Percentiles rank a stretch among this genome's conserved stretches.
These are phyloP conservation scores for Pestalotiopsis sp. DNA, from an alignment of 2,329 filamentous ascomycete species.

Conservation along the genomic window DNA sequence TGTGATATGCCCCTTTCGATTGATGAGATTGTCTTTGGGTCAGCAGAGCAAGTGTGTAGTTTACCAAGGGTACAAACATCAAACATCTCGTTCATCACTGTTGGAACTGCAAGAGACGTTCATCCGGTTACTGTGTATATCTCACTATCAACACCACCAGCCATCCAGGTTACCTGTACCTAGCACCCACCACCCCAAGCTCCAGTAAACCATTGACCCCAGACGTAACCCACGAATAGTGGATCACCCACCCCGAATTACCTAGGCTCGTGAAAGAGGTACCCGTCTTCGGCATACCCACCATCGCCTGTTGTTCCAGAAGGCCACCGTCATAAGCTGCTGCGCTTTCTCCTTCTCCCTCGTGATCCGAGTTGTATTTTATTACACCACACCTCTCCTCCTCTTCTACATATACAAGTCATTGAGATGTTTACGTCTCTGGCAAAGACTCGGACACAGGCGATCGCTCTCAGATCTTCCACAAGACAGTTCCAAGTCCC, in stretches of 20 bases:
- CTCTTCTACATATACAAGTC: conserved; percentile 14
- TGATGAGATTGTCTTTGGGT: neutral
- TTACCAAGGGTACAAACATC: neutral
- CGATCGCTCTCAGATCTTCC: conserved; percentile 30
- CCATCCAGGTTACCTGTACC: neutral
- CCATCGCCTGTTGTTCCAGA: conserved; percentile 11
- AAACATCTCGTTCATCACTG: no score
- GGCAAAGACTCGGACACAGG: conserved; percentile 33
- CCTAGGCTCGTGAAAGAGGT: conserved; percentile 11
- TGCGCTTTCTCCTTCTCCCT: conserved; percentile 5
- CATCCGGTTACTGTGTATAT: neutral
- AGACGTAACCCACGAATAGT: neutral
- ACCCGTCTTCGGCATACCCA: conserved; percentile 8
- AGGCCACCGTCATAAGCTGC: conserved; percentile 11
- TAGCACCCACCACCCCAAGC: neutral
- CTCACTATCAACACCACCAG: neutral
- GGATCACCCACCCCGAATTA: conserved; percentile 8
- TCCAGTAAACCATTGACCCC: neutral
- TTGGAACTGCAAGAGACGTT: neutral
- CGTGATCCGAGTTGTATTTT: neutral
- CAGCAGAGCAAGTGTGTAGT: neutral
- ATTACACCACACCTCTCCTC: conserved; percentile 4
- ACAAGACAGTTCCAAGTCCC: conserved; percentile 22
- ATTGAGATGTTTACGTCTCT: conserved; percentile 33
- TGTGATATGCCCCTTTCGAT: neutral